phyloP scores from a whole-genome alignment of 805 yeast genomes.

The Maudiozyma barnettii region DNA sequence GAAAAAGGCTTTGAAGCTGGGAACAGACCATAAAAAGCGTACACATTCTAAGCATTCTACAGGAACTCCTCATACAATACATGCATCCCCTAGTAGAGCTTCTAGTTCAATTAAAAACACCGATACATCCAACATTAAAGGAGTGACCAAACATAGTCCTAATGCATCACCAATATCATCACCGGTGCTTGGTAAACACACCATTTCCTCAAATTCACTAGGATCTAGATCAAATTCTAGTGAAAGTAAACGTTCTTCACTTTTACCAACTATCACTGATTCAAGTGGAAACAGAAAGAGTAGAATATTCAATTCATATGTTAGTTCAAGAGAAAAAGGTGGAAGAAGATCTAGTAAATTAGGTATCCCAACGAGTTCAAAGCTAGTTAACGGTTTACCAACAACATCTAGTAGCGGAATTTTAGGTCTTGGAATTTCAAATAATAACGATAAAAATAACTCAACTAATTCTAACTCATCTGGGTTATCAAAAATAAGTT shows the following conservation, averaged over 20 bases:
- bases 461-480: not conserved
- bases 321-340: slow-evolving; percentile 14
- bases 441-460: not conserved
- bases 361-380: slow-evolving; percentile 25
- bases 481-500: slow-evolving; percentile 3
- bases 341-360: slow-evolving; percentile 8
- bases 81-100: not conserved
- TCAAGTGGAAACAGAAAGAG: slow-evolving; percentile 5
- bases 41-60: not conserved
- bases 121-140: not conserved
- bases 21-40: slow-evolving; percentile 32
- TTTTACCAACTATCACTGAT: slow-evolving; percentile 1
- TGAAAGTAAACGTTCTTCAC: slow-evolving; percentile 5
- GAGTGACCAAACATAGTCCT: not conserved
- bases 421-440: slow-evolving; percentile 11
- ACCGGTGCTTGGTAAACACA: not conserved
- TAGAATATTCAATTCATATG: slow-evolving; percentile 30
- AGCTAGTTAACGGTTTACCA: slow-evolving; percentile 31
- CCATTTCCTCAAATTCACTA: not conserved
- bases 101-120: not conserved
- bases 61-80: slow-evolving; percentile 1
- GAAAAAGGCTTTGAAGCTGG: slow-evolving; percentile 39
- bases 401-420: slow-evolving; percentile 4
- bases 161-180: not conserved
- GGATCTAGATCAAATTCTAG: slow-evolving; percentile 14